These are phyloP conservation scores for Halocafeteria seosinensis DNA, from an alignment of 108 stramenopile genomes.

Conservation along the genomic window DNA sequence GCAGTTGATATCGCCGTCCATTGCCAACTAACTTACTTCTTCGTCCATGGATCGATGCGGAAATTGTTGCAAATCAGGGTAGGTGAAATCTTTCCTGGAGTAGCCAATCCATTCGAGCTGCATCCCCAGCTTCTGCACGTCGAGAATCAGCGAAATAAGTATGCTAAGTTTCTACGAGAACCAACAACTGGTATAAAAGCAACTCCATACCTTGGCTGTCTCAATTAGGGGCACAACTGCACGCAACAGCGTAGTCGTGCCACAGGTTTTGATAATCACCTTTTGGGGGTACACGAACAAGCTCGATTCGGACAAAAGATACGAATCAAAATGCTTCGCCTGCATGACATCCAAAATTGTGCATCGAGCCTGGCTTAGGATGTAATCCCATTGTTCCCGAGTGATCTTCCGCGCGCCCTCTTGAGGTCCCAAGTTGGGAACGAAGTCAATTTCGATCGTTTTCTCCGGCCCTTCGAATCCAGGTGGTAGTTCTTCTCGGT, in stretches of 20 bases:
- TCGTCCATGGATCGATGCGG: constrained; percentile 31
- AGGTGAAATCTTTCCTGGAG: constrained; percentile 91
- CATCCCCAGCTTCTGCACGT: constrained; percentile 39
- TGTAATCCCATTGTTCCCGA: constrained; percentile 57
- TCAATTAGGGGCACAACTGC: constrained; percentile 91
- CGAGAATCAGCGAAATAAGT: too few species aligned
- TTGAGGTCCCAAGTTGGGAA: constrained; percentile 28
- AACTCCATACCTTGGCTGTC: constrained; percentile 26
- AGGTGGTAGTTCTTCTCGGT: background rate
- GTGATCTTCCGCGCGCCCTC: constrained; percentile 62
- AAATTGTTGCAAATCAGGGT: constrained; percentile 74
- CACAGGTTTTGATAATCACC: constrained; percentile 97
- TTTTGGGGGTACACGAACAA: constrained; percentile 97
- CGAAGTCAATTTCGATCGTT: constrained; percentile 50
- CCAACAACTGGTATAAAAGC: too few species aligned
- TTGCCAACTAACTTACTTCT: constrained; percentile 16
- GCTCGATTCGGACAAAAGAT: constrained; percentile 81
- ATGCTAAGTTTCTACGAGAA: too few species aligned
- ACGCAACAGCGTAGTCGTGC: constrained; percentile 94
- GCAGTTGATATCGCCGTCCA: too few species aligned
- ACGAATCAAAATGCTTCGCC: constrained; percentile 84
- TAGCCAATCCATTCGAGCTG: constrained; percentile 98
- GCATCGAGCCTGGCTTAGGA: constrained; percentile 79
- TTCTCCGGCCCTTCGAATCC: constrained; percentile 49
- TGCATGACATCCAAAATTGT: constrained; percentile 74